Evolutionary conservation across 257 asterid genomes (phyloP), one percentile per base, ranked within the genome.

Genomic region (Solanum peruvianum): DNA sequence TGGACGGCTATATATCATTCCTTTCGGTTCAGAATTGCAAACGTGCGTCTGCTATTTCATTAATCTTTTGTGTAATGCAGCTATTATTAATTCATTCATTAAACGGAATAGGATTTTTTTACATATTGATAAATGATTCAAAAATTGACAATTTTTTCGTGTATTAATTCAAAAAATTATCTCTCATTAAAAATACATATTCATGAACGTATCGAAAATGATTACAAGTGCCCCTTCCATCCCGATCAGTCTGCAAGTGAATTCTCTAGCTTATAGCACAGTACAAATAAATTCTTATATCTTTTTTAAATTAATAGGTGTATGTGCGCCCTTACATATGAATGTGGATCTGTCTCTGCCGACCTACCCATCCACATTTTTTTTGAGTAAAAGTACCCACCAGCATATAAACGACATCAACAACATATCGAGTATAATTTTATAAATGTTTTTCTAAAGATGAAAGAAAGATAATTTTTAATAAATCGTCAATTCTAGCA

Each of bases 1-100:
- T 91, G 86, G 86, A 85, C 83, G 85, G 89, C 88, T 56, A 1
- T 49, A 42, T 33, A 27, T 37, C 16, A 75, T 78, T 69, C 83
- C 58, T 78, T 87, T 39, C 72, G 56, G 45, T 10, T 49, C 92
- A 69, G 70, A 88, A 84, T 29, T 82, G 76, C 85, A 45, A 75
- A 39, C 83, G 86, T 71, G 77, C 60, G 76, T 85, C 31, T 27
- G 9, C 69, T 9, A 25, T 27, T 83, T 62, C 69, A 27, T 83
- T 29, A 42, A n/a, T 70, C 6, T 60, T 21, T 47, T 85, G 86
- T 86, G 47, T 25, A 39, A 23, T 12, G 21, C 62, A 29, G 69
- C 80, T 23, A 11, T 73, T 21, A 37, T 39, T 39, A 64, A 64
- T 70, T 15, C 12, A 31, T 15, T 69, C 31, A 31, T 31, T 1